Evolutionary conservation across 2,329 filamentous ascomycete genomes (phyloP).

Genomic region (Karstenula rhodostoma): DNA sequence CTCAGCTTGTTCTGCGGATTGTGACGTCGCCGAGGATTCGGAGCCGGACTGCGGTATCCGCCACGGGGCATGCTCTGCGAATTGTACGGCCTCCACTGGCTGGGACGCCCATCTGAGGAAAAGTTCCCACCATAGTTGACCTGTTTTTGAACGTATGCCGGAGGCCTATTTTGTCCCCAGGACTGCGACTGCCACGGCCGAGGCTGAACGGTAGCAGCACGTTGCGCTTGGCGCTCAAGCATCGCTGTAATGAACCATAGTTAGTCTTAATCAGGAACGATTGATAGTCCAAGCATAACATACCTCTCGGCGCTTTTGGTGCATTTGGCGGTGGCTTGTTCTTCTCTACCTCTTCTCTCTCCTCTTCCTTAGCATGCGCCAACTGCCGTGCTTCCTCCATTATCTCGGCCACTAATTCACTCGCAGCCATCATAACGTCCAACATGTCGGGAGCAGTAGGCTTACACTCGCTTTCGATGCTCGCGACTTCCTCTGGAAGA

Average conservation of each 20-base stretch:
- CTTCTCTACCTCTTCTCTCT: background rate
- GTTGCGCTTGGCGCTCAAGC: background rate
- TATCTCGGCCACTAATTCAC: too few species aligned
- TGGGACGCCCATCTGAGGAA: background rate
- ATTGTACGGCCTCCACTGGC: background rate
- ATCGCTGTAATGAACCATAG: background rate
- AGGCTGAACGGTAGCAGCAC: background rate
- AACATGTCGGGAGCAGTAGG: too few species aligned
- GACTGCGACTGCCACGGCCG: background rate
- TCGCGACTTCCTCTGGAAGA: background rate
- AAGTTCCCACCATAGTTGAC: too few species aligned
- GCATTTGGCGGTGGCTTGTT: background rate
- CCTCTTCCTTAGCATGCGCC: background rate
- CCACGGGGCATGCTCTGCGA: background rate
- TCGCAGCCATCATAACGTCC: too few species aligned
- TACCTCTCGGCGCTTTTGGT: background rate
- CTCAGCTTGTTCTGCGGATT: background rate
- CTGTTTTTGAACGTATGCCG: background rate
- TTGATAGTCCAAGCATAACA: background rate
- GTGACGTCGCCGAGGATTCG: background rate
- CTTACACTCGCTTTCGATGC: background rate
- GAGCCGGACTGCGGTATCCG: background rate
- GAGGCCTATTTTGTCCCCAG: background rate
- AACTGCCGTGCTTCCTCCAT: too few species aligned
- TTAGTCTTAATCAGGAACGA: background rate